Base-by-base conservation (phyloP, 2,329 filamentous ascomycete genomes). In the Nectriaceae sp. region DNA sequence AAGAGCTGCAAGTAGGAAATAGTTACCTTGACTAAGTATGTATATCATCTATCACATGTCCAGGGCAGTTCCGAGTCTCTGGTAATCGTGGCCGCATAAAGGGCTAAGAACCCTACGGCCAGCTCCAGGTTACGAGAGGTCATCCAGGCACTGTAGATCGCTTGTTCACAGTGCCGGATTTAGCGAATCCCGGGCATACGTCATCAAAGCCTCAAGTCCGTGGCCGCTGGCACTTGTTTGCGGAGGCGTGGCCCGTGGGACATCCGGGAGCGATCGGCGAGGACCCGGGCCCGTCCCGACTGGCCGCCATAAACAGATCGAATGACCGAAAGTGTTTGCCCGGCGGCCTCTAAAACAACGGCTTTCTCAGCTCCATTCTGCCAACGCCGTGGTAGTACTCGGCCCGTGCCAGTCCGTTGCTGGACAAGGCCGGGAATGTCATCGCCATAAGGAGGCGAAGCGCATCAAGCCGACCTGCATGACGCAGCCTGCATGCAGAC, bases 401-500 rank as follows among this genome's bases (percentile, higher is more conserved):
- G 33, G 33, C 8, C n/a, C 33, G 33, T 49, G 49, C 36, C 55
- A 42, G 39, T 40, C 19, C 43, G 40, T 58, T 39, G 49, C 47
- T 59, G 42, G 45, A 57, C 35, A 21, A 57, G 21, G 29, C 45
- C 39, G 40, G 45, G 24, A 46, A 59, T 46, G 38, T 33, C 49
- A 20, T 52, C 29, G 31, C 37, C 41, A 40, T 40, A 46, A 37
- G 42, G 4, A 19, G 33, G 44, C 55, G 47, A 42, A 53, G 49
- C 19, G 41, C 41, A 24, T 16, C 41, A 24, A 36, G 29, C 41
- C 41, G 29, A 21, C 29, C 36, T 44, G 41, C 50, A 42, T 44
- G 39, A 33, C 38, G 44, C 47, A 52, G 47, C 40, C 21, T 57
- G 59, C 57, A 62, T 50, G 42, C 35, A 26, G 33, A 19, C n/a